These are phyloP conservation scores for Pseudogymnoascus sp. DNA, from an alignment of 2,329 filamentous ascomycete genomes.

Conservation along the genomic window DNA sequence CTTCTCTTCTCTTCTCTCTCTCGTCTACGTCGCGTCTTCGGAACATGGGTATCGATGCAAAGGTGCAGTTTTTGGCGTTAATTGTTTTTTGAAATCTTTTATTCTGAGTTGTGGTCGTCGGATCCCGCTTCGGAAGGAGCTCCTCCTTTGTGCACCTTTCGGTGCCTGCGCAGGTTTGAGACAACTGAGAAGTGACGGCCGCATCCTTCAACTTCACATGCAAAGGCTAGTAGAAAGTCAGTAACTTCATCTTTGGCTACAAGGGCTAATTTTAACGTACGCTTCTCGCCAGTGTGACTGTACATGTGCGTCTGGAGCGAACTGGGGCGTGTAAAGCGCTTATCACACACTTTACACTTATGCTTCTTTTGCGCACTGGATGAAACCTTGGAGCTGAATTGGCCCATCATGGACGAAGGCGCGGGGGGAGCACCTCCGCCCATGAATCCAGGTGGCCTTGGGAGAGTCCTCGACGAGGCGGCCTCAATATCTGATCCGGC, in stretches of 20 bases:
- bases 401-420: conserved; percentile 95
- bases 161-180: conserved; percentile 86
- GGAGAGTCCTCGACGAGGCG: conserved; percentile 36
- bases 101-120: conserved; percentile 51
- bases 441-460: conserved; percentile 34
- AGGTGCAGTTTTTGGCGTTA: conserved; percentile 1
- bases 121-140: conserved; percentile 54
- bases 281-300: conserved; percentile 96
- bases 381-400: conserved; percentile 94
- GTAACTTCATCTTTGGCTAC: conserved; percentile 12
- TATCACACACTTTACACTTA: conserved; percentile 98
- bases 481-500: conserved; percentile 79
- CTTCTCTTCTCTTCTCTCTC: neutral
- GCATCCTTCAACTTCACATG: conserved; percentile 89
- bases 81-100: conserved; percentile 15
- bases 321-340: conserved; percentile 89
- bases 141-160: conserved; percentile 89
- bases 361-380: conserved; percentile 98
- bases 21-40: conserved; percentile 2
- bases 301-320: conserved; percentile 98
- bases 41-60: conserved; percentile 4
- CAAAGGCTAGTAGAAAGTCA: conserved; percentile 58
- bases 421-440: conserved; percentile 62
- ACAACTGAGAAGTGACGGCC: conserved; percentile 96
- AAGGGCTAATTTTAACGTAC: conserved; percentile 45